Conservation (phyloP, 1,284 basidiomycete genomes). For the Rhodofomes roseus region DNA sequence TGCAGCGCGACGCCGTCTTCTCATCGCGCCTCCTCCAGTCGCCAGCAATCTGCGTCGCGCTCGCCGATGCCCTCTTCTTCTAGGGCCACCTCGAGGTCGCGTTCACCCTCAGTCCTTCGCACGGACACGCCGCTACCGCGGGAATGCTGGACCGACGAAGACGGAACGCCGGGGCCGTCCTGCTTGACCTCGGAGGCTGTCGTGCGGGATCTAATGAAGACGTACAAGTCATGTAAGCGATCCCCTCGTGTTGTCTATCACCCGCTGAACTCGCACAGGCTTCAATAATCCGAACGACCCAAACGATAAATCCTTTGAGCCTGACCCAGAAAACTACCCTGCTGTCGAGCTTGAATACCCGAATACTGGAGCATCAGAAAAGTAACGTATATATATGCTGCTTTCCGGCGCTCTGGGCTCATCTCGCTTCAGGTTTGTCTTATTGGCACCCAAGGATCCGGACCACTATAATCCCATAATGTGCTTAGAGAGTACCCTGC, state of each 20-base stretch:
- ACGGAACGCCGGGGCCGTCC: slow-evolving; percentile 45
- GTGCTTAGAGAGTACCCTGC: slow-evolving; percentile 63
- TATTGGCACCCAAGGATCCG: slow-evolving; percentile 71
- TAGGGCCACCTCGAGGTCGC: slow-evolving; percentile 25
- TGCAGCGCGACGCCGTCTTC: slow-evolving; percentile 14
- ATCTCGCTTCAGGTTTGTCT: slow-evolving; percentile 49
- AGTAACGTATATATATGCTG: slow-evolving; percentile 34
- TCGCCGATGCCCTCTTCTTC: slow-evolving; percentile 11
- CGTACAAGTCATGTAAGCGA: slow-evolving; percentile 60
- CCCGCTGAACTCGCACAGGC: slow-evolving; percentile 35
- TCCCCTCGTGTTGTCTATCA: background rate
- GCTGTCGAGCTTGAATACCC: slow-evolving; percentile 69
- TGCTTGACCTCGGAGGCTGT: slow-evolving; percentile 61
- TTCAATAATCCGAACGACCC: slow-evolving; percentile 62
- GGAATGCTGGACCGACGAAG: slow-evolving; percentile 48
- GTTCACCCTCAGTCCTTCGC: slow-evolving; percentile 31
- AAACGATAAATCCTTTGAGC: slow-evolving; percentile 55
- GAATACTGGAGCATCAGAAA: slow-evolving; percentile 59
- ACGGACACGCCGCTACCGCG: slow-evolving; percentile 24
- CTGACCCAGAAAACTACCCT: slow-evolving; percentile 54
- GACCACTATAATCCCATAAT: slow-evolving; percentile 79
- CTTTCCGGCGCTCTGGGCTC: slow-evolving; percentile 1
- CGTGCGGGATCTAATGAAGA: slow-evolving; percentile 53
- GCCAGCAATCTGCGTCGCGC: slow-evolving; percentile 16
- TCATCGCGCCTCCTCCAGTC: slow-evolving; percentile 8